phyloP scores from a whole-genome alignment of 805 yeast genomes.

The Candida alai region DNA sequence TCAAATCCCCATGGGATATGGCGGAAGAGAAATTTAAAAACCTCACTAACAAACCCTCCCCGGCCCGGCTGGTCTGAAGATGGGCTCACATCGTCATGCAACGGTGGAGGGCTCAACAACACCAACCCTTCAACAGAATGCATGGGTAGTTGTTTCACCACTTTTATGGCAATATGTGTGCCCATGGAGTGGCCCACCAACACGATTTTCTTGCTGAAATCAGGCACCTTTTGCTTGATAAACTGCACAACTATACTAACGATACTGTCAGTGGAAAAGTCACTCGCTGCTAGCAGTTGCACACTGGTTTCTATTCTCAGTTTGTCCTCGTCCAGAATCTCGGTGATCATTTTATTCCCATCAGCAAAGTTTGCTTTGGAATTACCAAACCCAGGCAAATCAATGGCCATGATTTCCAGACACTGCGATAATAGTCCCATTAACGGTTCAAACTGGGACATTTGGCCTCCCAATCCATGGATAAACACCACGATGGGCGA shows the following conservation, averaged over 20 bases:
- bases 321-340: slow-evolving; percentile 28
- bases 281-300: slow-evolving; percentile 32
- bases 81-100: slow-evolving; percentile 20
- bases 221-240: slow-evolving; percentile 35
- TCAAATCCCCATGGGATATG: slow-evolving; percentile 48
- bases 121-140: slow-evolving; percentile 44
- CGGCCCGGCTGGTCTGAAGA: no score
- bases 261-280: slow-evolving; percentile 40
- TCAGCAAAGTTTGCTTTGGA: slow-evolving; percentile 20
- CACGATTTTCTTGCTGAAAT: slow-evolving; percentile 34
- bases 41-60: slow-evolving; percentile 1
- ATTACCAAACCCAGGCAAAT: slow-evolving; percentile 87
- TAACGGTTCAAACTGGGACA: slow-evolving; percentile 78
- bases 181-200: slow-evolving; percentile 78
- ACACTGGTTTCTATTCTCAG: slow-evolving; percentile 26
- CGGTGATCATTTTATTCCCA: slow-evolving; percentile 15
- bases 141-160: slow-evolving; percentile 34
- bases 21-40: slow-evolving; percentile 20
- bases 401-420: slow-evolving; percentile 65
- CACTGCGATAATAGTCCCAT: slow-evolving; percentile 60
- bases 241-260: slow-evolving; percentile 37
- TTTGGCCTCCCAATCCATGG: slow-evolving; percentile 90
- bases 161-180: slow-evolving; percentile 48
- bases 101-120: slow-evolving; percentile 48
- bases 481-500: slow-evolving; percentile 63